Evolutionary conservation across 2,329 filamentous ascomycete species (phyloP).

Genomic region (Penicillium sp.): DNA sequence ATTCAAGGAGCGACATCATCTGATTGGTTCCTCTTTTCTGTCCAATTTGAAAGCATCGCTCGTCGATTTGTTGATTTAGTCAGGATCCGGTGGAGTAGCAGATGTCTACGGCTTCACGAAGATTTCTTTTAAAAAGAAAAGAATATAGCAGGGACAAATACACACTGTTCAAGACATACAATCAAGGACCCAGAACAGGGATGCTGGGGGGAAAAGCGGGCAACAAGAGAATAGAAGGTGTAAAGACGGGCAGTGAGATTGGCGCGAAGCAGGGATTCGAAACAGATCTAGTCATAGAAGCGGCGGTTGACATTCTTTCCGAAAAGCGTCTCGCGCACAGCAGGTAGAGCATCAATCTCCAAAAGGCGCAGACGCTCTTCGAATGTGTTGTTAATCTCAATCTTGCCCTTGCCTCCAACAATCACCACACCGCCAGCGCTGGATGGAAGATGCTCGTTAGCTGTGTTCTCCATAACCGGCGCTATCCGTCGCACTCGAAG

Average conservation of each 20-base stretch:
- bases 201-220: too few relatives aligned
- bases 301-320: conserved; percentile 92
- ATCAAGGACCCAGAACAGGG: too few relatives aligned
- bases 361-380: conserved; percentile 83
- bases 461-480: too few relatives aligned
- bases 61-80: too few relatives aligned
- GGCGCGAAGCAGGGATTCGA: conserved; percentile 14
- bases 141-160: too few relatives aligned
- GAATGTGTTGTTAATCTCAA: conserved; percentile 97
- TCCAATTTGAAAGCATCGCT: too few relatives aligned
- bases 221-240: too few relatives aligned
- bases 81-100: too few relatives aligned
- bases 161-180: too few relatives aligned
- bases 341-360: conserved; percentile 76
- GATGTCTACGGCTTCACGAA: too few relatives aligned
- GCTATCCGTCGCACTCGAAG: too few relatives aligned
- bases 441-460: neutral
- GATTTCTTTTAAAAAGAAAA: too few relatives aligned
- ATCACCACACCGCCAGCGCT: conserved; percentile 81
- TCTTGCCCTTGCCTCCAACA: conserved; percentile 79
- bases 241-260: conserved; percentile 6
- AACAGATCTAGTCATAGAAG: conserved; percentile 69
- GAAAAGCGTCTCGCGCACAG: conserved; percentile 79
- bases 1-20: conserved; percentile 6
- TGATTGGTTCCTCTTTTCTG: conserved; percentile 7